Evolutionary conservation across 2,329 filamentous ascomycete species (phyloP).

Genomic region (Thelonectria rubi): DNA sequence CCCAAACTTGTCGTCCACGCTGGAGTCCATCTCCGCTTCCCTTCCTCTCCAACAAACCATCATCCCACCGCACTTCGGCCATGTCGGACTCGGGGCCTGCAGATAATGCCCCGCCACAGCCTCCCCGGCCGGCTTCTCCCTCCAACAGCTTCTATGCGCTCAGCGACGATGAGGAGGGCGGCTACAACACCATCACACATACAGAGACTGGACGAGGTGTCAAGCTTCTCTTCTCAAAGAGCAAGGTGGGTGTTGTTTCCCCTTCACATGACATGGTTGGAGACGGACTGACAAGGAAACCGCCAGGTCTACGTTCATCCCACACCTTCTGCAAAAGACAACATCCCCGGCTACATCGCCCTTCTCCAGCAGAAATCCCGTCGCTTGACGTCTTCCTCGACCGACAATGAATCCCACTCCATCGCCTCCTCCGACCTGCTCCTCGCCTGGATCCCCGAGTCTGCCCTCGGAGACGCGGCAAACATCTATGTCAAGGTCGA

Average conservation of each 20-base stretch:
- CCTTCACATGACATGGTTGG: constrained; percentile 2
- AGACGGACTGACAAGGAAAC: constrained; percentile 23
- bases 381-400: constrained; percentile 49
- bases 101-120: constrained; percentile 43
- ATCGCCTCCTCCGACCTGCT: constrained; percentile 77
- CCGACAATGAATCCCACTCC: constrained; percentile 46
- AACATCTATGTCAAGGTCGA: constrained; percentile 97
- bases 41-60: neutral
- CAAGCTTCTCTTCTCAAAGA: constrained; percentile 94
- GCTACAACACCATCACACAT: constrained; percentile 93
- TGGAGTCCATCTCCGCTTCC: constrained; percentile 14
- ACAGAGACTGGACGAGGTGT: constrained; percentile 81
- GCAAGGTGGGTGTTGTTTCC: constrained; percentile 72
- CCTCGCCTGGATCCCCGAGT: constrained; percentile 93
- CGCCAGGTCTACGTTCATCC: constrained; percentile 94
- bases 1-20: neutral
- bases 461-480: constrained; percentile 83
- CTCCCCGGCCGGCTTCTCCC: constrained; percentile 68
- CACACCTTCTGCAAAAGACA: constrained; percentile 91
- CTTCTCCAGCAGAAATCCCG: constrained; percentile 86
- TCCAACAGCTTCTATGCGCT: constrained; percentile 92
- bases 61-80: constrained; percentile 11
- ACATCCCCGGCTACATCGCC: constrained; percentile 92
- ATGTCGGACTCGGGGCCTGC: constrained; percentile 38
- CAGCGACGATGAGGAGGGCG: constrained; percentile 95